These are phyloP conservation scores for Ceratopteris richardii DNA, from an alignment of 75 land plant genomes.

Conservation along the genomic window DNA sequence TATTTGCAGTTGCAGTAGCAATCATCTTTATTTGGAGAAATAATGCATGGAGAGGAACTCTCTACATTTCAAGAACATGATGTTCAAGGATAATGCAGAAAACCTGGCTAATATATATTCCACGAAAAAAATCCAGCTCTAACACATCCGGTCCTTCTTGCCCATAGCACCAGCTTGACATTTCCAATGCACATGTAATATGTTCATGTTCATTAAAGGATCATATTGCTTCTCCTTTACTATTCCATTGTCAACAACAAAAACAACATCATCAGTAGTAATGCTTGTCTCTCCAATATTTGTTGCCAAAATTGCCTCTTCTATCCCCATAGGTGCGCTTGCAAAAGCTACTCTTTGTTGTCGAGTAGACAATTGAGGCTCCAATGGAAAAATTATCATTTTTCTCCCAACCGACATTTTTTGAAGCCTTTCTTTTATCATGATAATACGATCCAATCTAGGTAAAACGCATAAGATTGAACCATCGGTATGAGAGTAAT, in stretches of 20 bases:
- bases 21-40: slow-evolving; percentile 27
- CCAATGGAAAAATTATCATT: slow-evolving; percentile 17
- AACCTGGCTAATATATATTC: slow-evolving; percentile 15
- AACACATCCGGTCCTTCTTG: slow-evolving; percentile 23
- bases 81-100: slow-evolving; percentile 17
- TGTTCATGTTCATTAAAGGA: slow-evolving; percentile 19
- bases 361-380: too few species aligned
- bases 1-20: slow-evolving; percentile 13
- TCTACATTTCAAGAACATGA: slow-evolving; percentile 28
- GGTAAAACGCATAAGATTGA: too few species aligned
- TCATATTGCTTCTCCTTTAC: slow-evolving; percentile 24
- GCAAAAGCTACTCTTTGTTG: slow-evolving; percentile 21
- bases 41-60: slow-evolving; percentile 27
- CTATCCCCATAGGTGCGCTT: slow-evolving; percentile 14
- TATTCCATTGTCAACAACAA: slow-evolving; percentile 26
- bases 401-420: slow-evolving; percentile 5
- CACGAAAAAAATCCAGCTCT: slow-evolving; percentile 19
- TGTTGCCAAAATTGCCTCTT: slow-evolving; percentile 27
- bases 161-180: slow-evolving; percentile 25
- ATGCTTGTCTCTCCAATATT: slow-evolving; percentile 34
- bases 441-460: too few species aligned
- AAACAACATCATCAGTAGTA: slow-evolving; percentile 26
- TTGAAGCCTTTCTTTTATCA: too few species aligned
- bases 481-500: slow-evolving; percentile 14
- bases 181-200: slow-evolving; percentile 23